phyloP scores from a whole-genome alignment of 106 monocot species.

The Platanthera guangdongensis region DNA sequence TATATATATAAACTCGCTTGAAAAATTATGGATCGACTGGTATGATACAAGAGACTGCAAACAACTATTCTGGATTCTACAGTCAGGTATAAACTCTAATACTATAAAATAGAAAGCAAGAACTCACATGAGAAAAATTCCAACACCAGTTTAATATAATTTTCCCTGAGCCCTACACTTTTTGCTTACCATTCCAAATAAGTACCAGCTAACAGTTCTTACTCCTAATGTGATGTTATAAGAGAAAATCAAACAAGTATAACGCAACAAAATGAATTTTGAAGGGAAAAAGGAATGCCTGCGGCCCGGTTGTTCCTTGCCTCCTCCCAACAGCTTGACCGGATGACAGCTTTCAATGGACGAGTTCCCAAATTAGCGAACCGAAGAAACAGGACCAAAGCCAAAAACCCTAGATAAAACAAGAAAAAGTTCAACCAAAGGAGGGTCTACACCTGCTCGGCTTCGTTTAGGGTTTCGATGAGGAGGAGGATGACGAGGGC shows the following conservation, averaged over 20 bases:
- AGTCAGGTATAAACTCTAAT: background rate
- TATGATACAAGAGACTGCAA: background rate
- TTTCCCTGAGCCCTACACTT: too few species aligned
- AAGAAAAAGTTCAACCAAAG: background rate
- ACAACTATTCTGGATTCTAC: background rate
- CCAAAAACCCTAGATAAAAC: background rate
- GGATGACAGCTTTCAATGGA: conserved; percentile 14
- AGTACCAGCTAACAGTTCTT: background rate
- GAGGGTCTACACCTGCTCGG: too few species aligned
- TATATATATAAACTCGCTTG: too few species aligned
- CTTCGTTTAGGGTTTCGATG: too few species aligned
- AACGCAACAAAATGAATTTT: background rate
- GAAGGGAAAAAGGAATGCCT: conserved; percentile 16
- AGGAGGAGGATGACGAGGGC: too few species aligned
- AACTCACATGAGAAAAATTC: background rate
- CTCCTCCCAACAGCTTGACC: conserved; percentile 14
- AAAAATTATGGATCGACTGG: too few species aligned
- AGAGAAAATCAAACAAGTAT: background rate
- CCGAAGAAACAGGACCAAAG: background rate
- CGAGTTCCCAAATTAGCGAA: background rate
- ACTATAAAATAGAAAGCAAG: background rate
- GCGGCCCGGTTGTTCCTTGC: conserved; percentile 9
- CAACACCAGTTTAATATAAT: background rate
- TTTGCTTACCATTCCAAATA: background rate
- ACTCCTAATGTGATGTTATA: background rate